Conservation (phyloP, 1,284 basidiomycete species). For the Irpex sp. region DNA sequence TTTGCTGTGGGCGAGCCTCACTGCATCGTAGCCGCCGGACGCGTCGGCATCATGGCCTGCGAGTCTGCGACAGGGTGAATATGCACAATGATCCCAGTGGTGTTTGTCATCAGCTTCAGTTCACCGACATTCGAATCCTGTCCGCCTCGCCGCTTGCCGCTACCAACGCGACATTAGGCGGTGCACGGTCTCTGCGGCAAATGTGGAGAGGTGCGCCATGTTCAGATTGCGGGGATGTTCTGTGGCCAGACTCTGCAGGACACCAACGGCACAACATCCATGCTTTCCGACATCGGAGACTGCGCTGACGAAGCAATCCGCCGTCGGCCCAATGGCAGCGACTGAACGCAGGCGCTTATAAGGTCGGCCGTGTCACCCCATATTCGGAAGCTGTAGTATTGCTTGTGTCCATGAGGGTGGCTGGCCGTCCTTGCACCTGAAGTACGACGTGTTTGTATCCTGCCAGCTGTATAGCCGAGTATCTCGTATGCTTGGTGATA, state of each 20-base stretch:
- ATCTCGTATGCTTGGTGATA: too few relatives aligned
- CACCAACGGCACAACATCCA: background rate
- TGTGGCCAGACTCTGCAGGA: too few relatives aligned
- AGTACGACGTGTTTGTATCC: too few relatives aligned
- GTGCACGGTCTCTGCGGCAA: background rate
- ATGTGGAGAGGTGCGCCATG: background rate
- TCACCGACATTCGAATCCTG: background rate
- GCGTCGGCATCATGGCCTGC: too few relatives aligned
- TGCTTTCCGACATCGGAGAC: background rate
- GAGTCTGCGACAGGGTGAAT: background rate
- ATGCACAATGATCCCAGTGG: background rate
- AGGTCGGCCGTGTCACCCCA: background rate
- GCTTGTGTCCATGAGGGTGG: too few relatives aligned
- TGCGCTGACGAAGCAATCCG: background rate
- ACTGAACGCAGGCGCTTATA: background rate
- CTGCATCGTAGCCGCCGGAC: background rate
- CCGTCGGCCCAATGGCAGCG: background rate
- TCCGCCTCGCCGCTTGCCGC: too few relatives aligned
- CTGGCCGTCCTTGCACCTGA: too few relatives aligned
- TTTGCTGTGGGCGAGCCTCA: background rate
- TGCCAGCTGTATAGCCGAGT: too few relatives aligned
- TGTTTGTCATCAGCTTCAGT: background rate
- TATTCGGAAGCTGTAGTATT: background rate
- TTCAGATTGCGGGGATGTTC: background rate
- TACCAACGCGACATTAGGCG: background rate